These are phyloP conservation scores for Candida jianshihensis DNA, from an alignment of 805 yeast genomes.

Conservation along the genomic window DNA sequence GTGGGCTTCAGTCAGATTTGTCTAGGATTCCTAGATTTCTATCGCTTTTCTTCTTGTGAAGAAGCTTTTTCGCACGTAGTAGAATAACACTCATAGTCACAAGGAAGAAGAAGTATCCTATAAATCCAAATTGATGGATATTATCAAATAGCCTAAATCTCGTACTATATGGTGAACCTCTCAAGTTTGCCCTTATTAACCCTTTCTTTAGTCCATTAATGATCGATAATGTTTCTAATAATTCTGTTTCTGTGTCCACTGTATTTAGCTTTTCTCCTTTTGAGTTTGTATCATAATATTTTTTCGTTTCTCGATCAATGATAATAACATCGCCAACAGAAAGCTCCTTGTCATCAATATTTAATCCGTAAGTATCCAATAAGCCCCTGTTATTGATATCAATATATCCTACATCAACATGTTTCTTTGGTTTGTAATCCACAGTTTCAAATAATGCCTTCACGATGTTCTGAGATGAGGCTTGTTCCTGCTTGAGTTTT, in stretches of 20 bases:
- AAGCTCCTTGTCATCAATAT: conserved; percentile 21
- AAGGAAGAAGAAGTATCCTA: conserved; percentile 29
- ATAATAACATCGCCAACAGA: conserved; percentile 52
- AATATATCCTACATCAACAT: conserved; percentile 40
- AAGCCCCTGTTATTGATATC: conserved; percentile 36
- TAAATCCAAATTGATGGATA: conserved; percentile 37
- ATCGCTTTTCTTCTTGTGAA: not conserved
- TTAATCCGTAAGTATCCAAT: conserved; percentile 18
- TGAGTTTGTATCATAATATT: conserved; percentile 28
- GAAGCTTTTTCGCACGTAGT: not conserved
- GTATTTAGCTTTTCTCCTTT: conserved; percentile 26
- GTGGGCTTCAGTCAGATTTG: too few relatives aligned
- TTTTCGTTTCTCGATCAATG: conserved; percentile 33
- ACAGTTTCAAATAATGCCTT: conserved; percentile 43
- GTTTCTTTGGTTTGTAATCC: conserved; percentile 35
- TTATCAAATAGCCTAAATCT: conserved; percentile 34
- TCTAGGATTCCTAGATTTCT: too few relatives aligned
- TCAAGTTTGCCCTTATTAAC: conserved; percentile 24
- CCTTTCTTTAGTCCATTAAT: conserved; percentile 9
- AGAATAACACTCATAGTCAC: not conserved
- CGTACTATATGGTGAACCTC: conserved; percentile 37
- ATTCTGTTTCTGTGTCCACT: conserved; percentile 3
- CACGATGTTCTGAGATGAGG: conserved; percentile 31
- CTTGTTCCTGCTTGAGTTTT: conserved; percentile 35
- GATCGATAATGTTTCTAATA: conserved; percentile 8